phyloP scores from a whole-genome alignment of 1,139 yeast genomes.

The Suhomyces chickasaworum region DNA sequence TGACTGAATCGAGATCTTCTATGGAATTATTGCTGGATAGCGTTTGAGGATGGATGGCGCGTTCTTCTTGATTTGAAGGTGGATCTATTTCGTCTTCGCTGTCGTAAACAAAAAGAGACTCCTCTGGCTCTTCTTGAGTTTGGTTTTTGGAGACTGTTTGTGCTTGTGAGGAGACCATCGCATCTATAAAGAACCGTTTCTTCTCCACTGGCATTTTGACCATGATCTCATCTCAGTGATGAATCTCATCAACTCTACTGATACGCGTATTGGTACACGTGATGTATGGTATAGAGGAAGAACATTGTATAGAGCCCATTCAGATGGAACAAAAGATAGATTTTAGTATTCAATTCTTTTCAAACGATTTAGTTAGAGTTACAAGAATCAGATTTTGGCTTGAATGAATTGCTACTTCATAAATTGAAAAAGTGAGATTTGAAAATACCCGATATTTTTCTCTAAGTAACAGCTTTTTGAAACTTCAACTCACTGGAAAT shows the following conservation, averaged over 20 bases:
- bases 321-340: too few relatives aligned
- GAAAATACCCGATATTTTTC: too few relatives aligned
- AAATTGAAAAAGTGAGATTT: too few relatives aligned
- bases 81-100: constrained; percentile 17
- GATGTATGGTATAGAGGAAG: not conserved
- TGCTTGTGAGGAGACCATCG: constrained; percentile 5
- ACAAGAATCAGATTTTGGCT: too few relatives aligned
- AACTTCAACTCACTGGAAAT: too few relatives aligned
- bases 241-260: not conserved
- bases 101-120: constrained; percentile 22
- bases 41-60: not conserved
- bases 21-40: not conserved
- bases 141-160: not conserved
- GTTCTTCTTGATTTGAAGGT: not conserved
- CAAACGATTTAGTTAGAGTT: too few relatives aligned
- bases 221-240: not conserved
- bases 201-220: constrained; percentile 10
- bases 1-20: constrained; percentile 3
- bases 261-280: constrained; percentile 1
- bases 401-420: too few relatives aligned
- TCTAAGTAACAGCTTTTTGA: too few relatives aligned
- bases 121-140: constrained; percentile 2
- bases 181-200: constrained; percentile 15
- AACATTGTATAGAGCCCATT: too few relatives aligned
- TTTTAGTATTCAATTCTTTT: too few relatives aligned